Evolutionary conservation across 495 filamentous ascomycete genomes (phyloP).

Genomic region (Xylaria longipes): DNA sequence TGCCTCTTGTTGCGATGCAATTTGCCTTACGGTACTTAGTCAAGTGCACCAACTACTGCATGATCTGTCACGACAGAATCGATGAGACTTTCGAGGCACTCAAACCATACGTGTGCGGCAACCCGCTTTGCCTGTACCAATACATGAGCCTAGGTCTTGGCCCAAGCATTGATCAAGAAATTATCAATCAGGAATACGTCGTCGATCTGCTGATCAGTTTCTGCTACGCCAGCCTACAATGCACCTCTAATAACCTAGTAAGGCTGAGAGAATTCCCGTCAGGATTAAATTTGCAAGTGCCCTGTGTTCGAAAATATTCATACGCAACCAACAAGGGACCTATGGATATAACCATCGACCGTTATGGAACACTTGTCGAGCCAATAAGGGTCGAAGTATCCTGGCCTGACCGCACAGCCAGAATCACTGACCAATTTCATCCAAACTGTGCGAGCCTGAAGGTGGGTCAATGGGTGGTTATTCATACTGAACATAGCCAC

Average conservation of each 20-base stretch:
- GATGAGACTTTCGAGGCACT: constrained; percentile 80
- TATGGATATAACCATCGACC: background rate
- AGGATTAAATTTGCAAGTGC: constrained; percentile 74
- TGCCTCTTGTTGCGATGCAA: constrained; percentile 81
- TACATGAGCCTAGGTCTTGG: constrained; percentile 91
- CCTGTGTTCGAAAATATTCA: constrained; percentile 37
- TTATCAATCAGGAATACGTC: constrained; percentile 78
- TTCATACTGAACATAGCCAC: constrained; percentile 16
- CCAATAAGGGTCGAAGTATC: constrained; percentile 26
- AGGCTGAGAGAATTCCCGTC: constrained; percentile 67
- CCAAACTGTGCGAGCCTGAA: background rate
- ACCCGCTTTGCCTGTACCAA: constrained; percentile 83
- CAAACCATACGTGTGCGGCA: constrained; percentile 88
- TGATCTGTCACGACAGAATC: constrained; percentile 80
- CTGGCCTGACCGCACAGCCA: constrained; percentile 15
- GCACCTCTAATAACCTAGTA: background rate
- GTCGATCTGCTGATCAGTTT: constrained; percentile 88
- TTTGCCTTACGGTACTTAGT: constrained; percentile 81
- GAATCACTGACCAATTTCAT: background rate
- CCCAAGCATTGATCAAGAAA: constrained; percentile 83
- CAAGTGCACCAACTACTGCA: constrained; percentile 85
- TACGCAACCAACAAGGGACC: background rate
- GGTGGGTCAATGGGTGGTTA: constrained; percentile 34
- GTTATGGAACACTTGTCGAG: constrained; percentile 14
- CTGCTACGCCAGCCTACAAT: constrained; percentile 65